Evolutionary conservation across 2,329 filamentous ascomycete genomes (phyloP).

Genomic region (Dothistroma pini): DNA sequence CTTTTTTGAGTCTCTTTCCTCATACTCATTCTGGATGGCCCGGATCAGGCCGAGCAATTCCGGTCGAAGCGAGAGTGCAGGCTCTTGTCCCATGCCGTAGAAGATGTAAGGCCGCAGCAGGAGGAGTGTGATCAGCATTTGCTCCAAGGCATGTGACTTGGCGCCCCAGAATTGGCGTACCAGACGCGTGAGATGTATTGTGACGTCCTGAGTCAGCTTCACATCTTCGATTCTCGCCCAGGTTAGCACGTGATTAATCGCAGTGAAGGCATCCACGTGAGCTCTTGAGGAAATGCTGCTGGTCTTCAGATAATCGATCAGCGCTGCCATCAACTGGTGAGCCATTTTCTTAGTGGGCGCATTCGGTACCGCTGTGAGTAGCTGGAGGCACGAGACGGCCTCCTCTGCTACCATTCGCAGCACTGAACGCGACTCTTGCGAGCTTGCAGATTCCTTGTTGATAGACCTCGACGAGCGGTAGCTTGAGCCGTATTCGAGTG

Average conservation of each 20-base stretch:
- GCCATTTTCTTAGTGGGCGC: constrained; percentile 26
- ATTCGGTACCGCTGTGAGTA: constrained; percentile 31
- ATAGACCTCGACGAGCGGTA: constrained; percentile 25
- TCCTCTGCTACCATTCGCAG: constrained; percentile 31
- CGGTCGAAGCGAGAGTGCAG: constrained; percentile 16
- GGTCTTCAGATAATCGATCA: constrained; percentile 52
- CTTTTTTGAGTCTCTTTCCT: constrained; percentile 54
- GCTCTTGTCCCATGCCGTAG: constrained; percentile 30
- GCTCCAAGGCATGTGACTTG: constrained; percentile 59
- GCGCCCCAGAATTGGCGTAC: constrained; percentile 68
- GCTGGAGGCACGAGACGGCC: constrained; percentile 28
- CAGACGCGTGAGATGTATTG: constrained; percentile 63
- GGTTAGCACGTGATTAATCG: constrained; percentile 68
- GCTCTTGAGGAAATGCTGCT: constrained; percentile 34
- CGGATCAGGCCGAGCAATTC: constrained; percentile 64
- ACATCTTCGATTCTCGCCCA: constrained; percentile 66
- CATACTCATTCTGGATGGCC: constrained; percentile 73
- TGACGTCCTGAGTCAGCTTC: constrained; percentile 56
- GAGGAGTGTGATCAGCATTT: constrained; percentile 68
- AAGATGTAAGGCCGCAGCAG: constrained; percentile 48
- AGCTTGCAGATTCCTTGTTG: constrained; percentile 21
- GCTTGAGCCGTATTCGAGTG: constrained; percentile 15
- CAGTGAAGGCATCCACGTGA: constrained; percentile 70
- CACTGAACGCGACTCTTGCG: constrained; percentile 22
- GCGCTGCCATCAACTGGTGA: constrained; percentile 18